Percentiles rank a stretch among this genome's conserved stretches.
Conservation (phyloP, 129 eudicot genomes). For the Cynara cardunculus region DNA sequence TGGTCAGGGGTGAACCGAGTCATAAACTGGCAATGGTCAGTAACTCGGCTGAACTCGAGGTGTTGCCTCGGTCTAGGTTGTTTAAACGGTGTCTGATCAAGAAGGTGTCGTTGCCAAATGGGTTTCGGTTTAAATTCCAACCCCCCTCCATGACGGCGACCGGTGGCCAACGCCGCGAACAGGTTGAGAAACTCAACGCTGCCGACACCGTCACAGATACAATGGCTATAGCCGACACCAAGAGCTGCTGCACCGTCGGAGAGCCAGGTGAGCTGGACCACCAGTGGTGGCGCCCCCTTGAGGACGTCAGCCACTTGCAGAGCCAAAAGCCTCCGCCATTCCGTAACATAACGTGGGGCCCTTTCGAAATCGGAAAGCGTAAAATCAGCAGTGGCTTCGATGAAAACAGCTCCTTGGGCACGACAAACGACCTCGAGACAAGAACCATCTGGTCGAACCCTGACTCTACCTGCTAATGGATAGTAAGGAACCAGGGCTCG, state of each 20-base stretch:
- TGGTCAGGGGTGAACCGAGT: constrained; percentile 35
- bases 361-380: constrained; percentile 48
- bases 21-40: constrained; percentile 48
- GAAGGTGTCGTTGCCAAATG: constrained; percentile 58
- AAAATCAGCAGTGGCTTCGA: constrained; percentile 52
- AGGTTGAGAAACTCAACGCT: constrained; percentile 56
- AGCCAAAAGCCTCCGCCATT: constrained; percentile 64
- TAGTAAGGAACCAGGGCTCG: constrained; percentile 74
- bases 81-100: constrained; percentile 18
- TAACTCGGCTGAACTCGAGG: constrained; percentile 54
- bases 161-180: constrained; percentile 45
- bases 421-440: constrained; percentile 71
- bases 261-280: constrained; percentile 90
- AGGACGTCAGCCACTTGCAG: constrained; percentile 64
- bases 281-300: constrained; percentile 59
- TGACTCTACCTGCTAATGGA: constrained; percentile 71
- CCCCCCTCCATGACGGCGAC: constrained; percentile 15
- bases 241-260: constrained; percentile 54
- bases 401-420: constrained; percentile 61
- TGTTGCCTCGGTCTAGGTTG: constrained; percentile 15
- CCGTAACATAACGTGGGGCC: constrained; percentile 43
- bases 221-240: constrained; percentile 59
- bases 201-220: constrained; percentile 70
- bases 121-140: constrained; percentile 32
- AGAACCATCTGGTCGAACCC: constrained; percentile 38